Conservation (phyloP, 1,139 yeast genomes). For the Martiniozyma asiatica region DNA sequence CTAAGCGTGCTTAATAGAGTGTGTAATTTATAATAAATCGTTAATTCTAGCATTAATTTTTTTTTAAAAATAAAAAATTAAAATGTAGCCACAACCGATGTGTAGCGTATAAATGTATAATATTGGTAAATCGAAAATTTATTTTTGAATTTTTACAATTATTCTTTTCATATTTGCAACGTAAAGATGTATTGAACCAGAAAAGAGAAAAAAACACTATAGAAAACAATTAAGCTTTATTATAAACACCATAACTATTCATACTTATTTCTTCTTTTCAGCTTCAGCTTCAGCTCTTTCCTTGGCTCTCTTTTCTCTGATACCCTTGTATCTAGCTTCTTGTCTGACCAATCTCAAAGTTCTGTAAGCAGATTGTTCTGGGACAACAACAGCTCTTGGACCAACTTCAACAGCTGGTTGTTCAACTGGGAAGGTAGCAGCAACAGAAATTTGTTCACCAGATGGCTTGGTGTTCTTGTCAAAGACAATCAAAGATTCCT, state of each 20-base stretch:
- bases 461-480: slow-evolving; percentile 75
- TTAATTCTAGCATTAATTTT: background rate
- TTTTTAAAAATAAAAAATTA: background rate
- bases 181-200: slow-evolving; percentile 4
- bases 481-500: slow-evolving; percentile 88
- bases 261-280: slow-evolving; percentile 85
- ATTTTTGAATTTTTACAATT: slow-evolving; percentile 1
- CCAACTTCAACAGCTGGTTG: slow-evolving; percentile 63
- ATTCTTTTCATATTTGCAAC: slow-evolving; percentile 1
- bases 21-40: slow-evolving; percentile 1
- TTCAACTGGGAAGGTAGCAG: slow-evolving; percentile 85
- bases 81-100: background rate
- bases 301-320: slow-evolving; percentile 93
- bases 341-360: slow-evolving; percentile 94
- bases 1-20: slow-evolving; percentile 28
- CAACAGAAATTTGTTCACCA: slow-evolving; percentile 61
- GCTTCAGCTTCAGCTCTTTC: slow-evolving; percentile 99
- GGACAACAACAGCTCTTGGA: slow-evolving; percentile 83
- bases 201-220: slow-evolving; percentile 2
- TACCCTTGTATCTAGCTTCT: slow-evolving; percentile 87
- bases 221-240: background rate
- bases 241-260: slow-evolving; percentile 1
- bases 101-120: too few relatives aligned
- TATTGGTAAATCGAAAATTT: too few relatives aligned
- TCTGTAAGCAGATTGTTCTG: slow-evolving; percentile 85